phyloP scores from a whole-genome alignment of 495 filamentous ascomycete species.

The Elasticomyces elasticus region DNA sequence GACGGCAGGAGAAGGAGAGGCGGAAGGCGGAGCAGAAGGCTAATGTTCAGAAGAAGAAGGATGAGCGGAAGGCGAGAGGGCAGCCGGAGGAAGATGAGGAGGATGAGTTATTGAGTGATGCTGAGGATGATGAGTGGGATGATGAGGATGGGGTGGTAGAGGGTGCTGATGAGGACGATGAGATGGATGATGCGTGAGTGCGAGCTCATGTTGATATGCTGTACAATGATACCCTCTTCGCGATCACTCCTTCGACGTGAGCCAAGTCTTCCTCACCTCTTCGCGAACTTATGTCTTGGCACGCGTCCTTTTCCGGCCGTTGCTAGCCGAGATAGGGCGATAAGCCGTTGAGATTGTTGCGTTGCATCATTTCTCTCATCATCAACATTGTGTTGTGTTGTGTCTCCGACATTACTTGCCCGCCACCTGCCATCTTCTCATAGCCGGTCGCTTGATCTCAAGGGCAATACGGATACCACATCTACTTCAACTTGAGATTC shows the following conservation, averaged over 20 bases:
- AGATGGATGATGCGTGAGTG: slow-evolving; percentile 11
- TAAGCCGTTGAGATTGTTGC: not conserved
- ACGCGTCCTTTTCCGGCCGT: too few relatives aligned
- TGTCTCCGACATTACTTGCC: not conserved
- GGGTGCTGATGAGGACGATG: slow-evolving; percentile 16
- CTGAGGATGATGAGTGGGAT: slow-evolving; percentile 45
- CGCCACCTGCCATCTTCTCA: not conserved
- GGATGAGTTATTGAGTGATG: slow-evolving; percentile 43
- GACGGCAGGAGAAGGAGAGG: slow-evolving; percentile 68
- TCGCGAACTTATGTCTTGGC: too few relatives aligned
- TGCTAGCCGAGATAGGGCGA: not conserved
- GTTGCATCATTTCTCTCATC: not conserved
- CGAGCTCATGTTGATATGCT: too few relatives aligned
- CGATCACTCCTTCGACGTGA: too few relatives aligned
- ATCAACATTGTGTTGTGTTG: not conserved
- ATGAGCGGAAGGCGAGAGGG: slow-evolving; percentile 41
- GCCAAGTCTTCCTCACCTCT: too few relatives aligned
- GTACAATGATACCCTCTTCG: too few relatives aligned
- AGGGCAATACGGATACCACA: not conserved
- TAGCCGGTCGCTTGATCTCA: not conserved
- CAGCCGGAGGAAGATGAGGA: slow-evolving; percentile 43
- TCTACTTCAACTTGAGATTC: not conserved
- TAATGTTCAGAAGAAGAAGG: slow-evolving; percentile 77
- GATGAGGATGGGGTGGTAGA: slow-evolving; percentile 46
- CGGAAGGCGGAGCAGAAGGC: slow-evolving; percentile 71